Conservation (phyloP, 768 basidiomycete species). For the Boletus tomentosulus region DNA sequence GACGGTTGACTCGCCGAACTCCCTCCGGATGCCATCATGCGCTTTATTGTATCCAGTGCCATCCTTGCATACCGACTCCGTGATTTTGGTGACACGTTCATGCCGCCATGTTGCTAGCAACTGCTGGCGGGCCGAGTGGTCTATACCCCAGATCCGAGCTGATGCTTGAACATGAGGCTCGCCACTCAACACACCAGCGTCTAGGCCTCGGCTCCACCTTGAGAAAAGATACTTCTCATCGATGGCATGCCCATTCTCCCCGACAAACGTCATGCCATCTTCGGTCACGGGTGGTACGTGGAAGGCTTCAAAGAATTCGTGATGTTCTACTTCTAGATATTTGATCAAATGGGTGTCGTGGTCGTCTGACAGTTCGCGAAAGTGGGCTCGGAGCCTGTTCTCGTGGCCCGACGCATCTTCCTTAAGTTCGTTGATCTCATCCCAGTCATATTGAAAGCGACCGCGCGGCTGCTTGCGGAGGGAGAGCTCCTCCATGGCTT, state of each 20-base stretch:
- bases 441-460: background rate
- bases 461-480: conserved; percentile 27
- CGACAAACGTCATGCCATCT: conserved; percentile 47
- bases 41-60: conserved; percentile 35
- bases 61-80: conserved; percentile 28
- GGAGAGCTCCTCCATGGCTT: conserved; percentile 40
- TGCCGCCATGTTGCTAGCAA: conserved; percentile 32
- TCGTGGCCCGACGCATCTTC: conserved; percentile 34
- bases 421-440: conserved; percentile 16
- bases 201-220: conserved; percentile 41
- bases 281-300: conserved; percentile 29
- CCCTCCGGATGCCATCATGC: conserved; percentile 31
- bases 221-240: conserved; percentile 41
- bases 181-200: conserved; percentile 41
- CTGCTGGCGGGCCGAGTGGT: conserved; percentile 23
- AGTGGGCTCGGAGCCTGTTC: conserved; percentile 16
- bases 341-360: conserved; percentile 32
- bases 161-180: conserved; percentile 24
- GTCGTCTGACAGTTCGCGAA: conserved; percentile 14
- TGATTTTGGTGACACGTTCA: conserved; percentile 30
- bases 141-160: conserved; percentile 39
- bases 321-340: conserved; percentile 44
- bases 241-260: conserved; percentile 36
- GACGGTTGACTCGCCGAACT: conserved; percentile 31
- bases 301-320: conserved; percentile 43